These are phyloP conservation scores for Picochlorum sp. DNA, from an alignment of 139 green algal species.

Conservation along the genomic window DNA sequence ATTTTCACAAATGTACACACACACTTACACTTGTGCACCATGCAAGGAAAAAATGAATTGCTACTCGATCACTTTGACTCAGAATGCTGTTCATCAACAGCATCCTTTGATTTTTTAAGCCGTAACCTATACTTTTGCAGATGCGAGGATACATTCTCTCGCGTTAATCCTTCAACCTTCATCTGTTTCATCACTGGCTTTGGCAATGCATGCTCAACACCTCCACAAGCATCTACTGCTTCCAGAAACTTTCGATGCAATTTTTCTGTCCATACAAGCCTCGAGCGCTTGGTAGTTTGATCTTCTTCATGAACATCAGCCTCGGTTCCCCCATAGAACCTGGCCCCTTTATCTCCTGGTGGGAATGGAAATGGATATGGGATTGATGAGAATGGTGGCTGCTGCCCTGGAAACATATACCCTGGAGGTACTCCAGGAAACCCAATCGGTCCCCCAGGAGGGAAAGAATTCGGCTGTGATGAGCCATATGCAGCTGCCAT, in stretches of 20 bases:
- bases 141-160: conserved; percentile 90
- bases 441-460: no score
- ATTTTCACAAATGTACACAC: no score
- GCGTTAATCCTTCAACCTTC: conserved; percentile 82
- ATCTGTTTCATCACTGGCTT: conserved; percentile 92
- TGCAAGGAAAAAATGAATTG: no score
- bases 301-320: conserved; percentile 21
- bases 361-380: background rate
- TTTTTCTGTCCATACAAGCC: conserved; percentile 84
- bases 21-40: background rate
- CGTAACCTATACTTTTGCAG: conserved; percentile 88
- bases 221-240: conserved; percentile 59
- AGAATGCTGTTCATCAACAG: conserved; percentile 9
- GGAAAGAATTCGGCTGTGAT: no score
- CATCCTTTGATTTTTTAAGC: conserved; percentile 38
- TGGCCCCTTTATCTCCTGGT: background rate
- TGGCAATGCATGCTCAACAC: conserved; percentile 66
- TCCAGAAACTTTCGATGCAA: conserved; percentile 84
- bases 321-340: background rate
- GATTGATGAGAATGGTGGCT: background rate
- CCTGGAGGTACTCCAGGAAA: no score
- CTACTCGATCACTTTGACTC: no score
- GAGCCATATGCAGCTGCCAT: no score
- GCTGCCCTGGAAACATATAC: no score
- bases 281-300: conserved; percentile 50